Conservation (phyloP, 805 yeast species). For the Candida insectalens region DNA sequence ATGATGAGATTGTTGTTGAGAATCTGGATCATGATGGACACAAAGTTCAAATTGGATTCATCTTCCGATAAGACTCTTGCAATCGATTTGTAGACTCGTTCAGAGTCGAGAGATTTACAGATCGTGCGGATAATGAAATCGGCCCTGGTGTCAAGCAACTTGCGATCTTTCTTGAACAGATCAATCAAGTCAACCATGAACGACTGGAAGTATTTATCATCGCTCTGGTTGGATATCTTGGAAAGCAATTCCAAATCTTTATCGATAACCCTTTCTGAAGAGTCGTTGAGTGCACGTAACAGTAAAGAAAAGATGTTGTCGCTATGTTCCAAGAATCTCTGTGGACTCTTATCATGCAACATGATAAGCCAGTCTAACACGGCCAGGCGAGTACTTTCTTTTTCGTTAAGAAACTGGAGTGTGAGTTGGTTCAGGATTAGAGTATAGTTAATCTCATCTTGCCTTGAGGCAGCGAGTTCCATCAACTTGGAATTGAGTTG, state of each 20-base stretch:
- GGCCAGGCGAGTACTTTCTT: slow-evolving; percentile 74
- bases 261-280: slow-evolving; percentile 69
- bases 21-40: slow-evolving; percentile 75
- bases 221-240: slow-evolving; percentile 59
- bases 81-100: slow-evolving; percentile 69
- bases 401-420: slow-evolving; percentile 60
- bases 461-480: slow-evolving; percentile 31
- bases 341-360: slow-evolving; percentile 63
- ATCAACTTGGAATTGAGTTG: slow-evolving; percentile 49
- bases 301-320: slow-evolving; percentile 69
- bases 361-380: slow-evolving; percentile 85
- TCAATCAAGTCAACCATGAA: slow-evolving; percentile 65
- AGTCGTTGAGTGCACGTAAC: slow-evolving; percentile 57
- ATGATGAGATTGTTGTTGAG: slow-evolving; percentile 79
- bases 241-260: slow-evolving; percentile 66
- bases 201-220: slow-evolving; percentile 65
- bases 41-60: slow-evolving; percentile 57
- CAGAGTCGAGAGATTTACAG: slow-evolving; percentile 73
- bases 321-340: slow-evolving; percentile 41
- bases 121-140: slow-evolving; percentile 78
- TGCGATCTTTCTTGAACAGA: slow-evolving; percentile 61
- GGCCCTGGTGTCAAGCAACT: slow-evolving; percentile 60
- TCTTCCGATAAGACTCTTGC: slow-evolving; percentile 59
- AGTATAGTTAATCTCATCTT: slow-evolving; percentile 33
- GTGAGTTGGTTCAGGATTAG: slow-evolving; percentile 65